Evolutionary conservation across 2,329 filamentous ascomycete genomes (phyloP).

Genomic region (Microsporum canis): DNA sequence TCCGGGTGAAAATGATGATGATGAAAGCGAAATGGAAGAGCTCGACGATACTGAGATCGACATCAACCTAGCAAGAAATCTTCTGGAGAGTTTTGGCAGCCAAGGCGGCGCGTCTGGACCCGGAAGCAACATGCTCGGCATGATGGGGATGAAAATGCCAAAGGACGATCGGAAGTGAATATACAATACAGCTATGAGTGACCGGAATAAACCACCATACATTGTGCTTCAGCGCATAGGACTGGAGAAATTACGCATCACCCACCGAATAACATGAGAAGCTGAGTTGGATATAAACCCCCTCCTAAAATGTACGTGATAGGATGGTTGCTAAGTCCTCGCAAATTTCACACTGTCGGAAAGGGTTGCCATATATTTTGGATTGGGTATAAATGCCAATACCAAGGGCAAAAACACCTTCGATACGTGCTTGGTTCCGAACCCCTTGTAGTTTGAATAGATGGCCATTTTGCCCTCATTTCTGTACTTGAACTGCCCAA

Average conservation of each 20-base stretch:
- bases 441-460: no score
- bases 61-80: slow-evolving; percentile 77
- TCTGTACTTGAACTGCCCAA: no score
- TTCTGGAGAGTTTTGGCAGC: slow-evolving; percentile 84
- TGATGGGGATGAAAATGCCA: slow-evolving; percentile 75
- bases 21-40: slow-evolving; percentile 16
- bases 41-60: slow-evolving; percentile 59
- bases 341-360: no score
- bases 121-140: slow-evolving; percentile 70
- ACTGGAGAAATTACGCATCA: not conserved
- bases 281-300: not conserved
- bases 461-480: no score
- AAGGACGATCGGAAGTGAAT: slow-evolving; percentile 50
- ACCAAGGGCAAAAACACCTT: no score
- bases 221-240: not conserved
- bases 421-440: no score
- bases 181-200: not conserved
- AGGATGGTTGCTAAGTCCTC: no score
- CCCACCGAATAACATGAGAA: not conserved
- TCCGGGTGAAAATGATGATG: slow-evolving; percentile 18
- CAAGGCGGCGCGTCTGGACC: slow-evolving; percentile 79
- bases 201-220: not conserved
- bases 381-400: no score
- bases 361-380: no score
- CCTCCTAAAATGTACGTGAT: not conserved